A percentile compares a stretch with the other conserved stretches of the same genome.
Evolutionary conservation across 2,329 filamentous ascomycete genomes (phyloP).

Genomic region (Cadophora luteo-olivacea): DNA sequence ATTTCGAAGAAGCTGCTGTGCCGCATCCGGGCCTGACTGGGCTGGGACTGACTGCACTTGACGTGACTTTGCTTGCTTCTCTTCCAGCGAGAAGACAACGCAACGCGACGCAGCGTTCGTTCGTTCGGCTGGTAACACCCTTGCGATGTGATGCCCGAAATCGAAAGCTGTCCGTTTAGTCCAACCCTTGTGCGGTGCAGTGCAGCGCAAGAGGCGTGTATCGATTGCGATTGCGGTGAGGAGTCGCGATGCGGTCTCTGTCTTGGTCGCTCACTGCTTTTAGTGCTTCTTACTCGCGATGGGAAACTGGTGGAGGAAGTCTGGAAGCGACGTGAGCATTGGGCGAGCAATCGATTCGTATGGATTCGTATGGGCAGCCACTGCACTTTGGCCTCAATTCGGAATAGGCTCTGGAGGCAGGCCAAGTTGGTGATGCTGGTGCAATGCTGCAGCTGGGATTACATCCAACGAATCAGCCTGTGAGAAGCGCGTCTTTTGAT

Average conservation of each 20-base stretch:
- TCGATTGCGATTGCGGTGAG: slow-evolving; percentile 13
- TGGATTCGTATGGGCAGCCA: neutral
- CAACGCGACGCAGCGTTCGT: slow-evolving; percentile 19
- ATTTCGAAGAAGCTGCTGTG: slow-evolving; percentile 9
- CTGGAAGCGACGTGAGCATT: slow-evolving; percentile 1
- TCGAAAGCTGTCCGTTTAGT: neutral
- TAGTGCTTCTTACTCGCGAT: neutral
- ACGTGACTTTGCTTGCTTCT: slow-evolving; percentile 18
- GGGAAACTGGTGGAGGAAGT: neutral
- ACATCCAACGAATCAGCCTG: slow-evolving; percentile 35
- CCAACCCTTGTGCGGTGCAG: neutral
- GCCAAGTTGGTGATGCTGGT: slow-evolving; percentile 29
- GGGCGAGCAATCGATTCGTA: neutral
- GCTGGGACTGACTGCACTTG: slow-evolving; percentile 12
- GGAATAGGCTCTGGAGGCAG: slow-evolving; percentile 28
- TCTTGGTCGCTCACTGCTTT: slow-evolving; percentile 3
- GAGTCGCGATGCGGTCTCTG: neutral
- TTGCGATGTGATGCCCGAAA: slow-evolving; percentile 14
- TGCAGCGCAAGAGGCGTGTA: slow-evolving; percentile 15
- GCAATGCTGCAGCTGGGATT: slow-evolving; percentile 30
- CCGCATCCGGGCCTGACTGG: slow-evolving; percentile 5
- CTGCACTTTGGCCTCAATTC: slow-evolving; percentile 27
- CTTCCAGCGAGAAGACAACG: slow-evolving; percentile 24
- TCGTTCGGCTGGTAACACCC: slow-evolving; percentile 29
- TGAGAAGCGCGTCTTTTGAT: slow-evolving; percentile 41